A percentile compares a stretch with the other conserved stretches of the same genome.
phyloP scores from a whole-genome alignment of 2,329 filamentous ascomycete species.

The Ophiostoma populinum region DNA sequence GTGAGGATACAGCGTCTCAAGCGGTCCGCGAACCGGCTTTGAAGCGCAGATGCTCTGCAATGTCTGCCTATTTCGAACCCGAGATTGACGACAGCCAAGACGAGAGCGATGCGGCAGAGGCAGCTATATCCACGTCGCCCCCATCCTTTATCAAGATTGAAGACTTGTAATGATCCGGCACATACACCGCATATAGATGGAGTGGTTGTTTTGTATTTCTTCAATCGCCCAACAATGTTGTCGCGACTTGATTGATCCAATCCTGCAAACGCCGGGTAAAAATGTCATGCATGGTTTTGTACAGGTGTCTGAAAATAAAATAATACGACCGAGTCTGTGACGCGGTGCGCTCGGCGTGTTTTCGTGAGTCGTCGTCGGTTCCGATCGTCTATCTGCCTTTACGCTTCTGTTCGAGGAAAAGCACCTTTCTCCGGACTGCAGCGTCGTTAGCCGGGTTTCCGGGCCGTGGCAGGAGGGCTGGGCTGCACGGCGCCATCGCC shows the following conservation, averaged over 20 bases:
- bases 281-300: conserved; percentile 5
- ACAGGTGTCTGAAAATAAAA: conserved; percentile 1
- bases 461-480: too few species aligned
- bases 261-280: conserved; percentile 7
- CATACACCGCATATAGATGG: background rate
- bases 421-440: conserved; percentile 78
- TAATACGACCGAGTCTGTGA: background rate
- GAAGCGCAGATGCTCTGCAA: background rate
- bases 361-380: background rate
- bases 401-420: conserved; percentile 88
- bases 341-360: too few species aligned
- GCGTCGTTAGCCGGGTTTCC: background rate
- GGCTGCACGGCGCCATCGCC: too few species aligned
- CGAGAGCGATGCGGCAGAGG: background rate
- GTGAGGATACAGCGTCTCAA: background rate
- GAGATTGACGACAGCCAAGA: background rate
- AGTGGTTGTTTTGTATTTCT: background rate
- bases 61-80: conserved; percentile 3
- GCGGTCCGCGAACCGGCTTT: background rate
- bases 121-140: background rate
- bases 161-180: background rate
- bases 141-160: conserved; percentile 4
- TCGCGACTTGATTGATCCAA: conserved; percentile 5
- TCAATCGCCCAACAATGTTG: background rate
- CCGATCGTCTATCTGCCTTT: conserved; percentile 19